Percentiles rank a stretch among this genome's conserved stretches.
These are phyloP conservation scores for Astrephomene gubernaculifera DNA, from an alignment of 139 green algal genomes.

Conservation along the genomic window DNA sequence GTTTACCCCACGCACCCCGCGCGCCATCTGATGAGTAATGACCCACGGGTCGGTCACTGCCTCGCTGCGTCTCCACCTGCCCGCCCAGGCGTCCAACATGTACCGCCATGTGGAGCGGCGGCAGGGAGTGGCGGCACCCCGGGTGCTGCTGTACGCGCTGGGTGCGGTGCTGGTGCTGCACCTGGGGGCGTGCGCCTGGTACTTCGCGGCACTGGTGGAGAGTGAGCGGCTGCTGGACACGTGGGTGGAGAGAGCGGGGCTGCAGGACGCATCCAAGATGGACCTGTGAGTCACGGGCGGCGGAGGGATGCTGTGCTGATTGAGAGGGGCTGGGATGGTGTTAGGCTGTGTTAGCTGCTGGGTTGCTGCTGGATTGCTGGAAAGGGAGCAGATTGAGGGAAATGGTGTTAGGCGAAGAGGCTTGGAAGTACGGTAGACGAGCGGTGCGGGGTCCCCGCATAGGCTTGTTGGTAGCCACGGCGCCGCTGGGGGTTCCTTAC, in stretches of 20 bases:
- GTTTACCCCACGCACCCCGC: background rate
- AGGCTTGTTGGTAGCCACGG: too few species aligned
- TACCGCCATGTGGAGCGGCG: slow-evolving; percentile 4
- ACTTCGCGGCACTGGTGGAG: slow-evolving; percentile 14
- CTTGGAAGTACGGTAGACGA: too few species aligned
- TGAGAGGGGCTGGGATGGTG: too few species aligned
- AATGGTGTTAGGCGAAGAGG: too few species aligned
- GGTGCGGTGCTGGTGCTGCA: slow-evolving; percentile 1
- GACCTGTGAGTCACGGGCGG: background rate
- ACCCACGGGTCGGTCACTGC: background rate
- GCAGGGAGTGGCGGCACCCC: background rate
- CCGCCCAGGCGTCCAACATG: background rate
- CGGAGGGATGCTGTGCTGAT: background rate
- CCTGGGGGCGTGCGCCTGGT: slow-evolving; percentile 22
- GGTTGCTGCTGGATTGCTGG: too few species aligned
- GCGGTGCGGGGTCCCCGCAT: too few species aligned
- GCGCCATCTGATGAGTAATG: background rate
- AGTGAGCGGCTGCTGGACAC: background rate
- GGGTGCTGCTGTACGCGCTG: background rate
- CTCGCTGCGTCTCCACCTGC: background rate
- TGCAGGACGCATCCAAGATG: background rate
- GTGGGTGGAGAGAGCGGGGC: slow-evolving; percentile 9
- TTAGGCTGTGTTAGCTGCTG: too few species aligned
- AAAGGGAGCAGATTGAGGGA: too few species aligned
- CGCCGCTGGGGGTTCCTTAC: too few species aligned